A percentile compares a stretch with the other conserved stretches of the same genome.
Conservation (phyloP, 345 rosid genomes). For the Ceriops decandra region DNA sequence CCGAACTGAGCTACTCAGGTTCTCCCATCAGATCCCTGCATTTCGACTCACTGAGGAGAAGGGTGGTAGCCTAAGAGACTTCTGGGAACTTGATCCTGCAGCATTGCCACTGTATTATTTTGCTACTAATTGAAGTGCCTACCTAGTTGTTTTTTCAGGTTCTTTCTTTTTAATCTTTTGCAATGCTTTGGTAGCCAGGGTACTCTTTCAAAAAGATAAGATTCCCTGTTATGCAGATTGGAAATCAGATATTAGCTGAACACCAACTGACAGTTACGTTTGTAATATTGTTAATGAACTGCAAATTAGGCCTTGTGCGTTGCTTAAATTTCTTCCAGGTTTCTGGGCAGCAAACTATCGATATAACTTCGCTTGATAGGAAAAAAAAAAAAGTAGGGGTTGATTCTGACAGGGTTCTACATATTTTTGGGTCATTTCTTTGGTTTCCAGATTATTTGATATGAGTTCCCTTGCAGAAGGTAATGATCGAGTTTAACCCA, state of each 20-base stretch:
- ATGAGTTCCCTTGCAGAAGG: constrained; percentile 25
- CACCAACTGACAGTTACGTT: background rate
- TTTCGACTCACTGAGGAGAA: constrained; percentile 42
- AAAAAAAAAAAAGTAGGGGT: too few species aligned
- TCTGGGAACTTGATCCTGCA: constrained; percentile 58
- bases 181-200: too few species aligned
- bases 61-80: constrained; percentile 49
- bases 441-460: constrained; percentile 1
- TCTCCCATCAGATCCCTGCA: constrained; percentile 61
- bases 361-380: too few species aligned
- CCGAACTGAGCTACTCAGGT: constrained; percentile 34
- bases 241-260: too few species aligned
- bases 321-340: too few species aligned
- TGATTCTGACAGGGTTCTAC: background rate
- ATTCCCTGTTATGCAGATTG: too few species aligned
- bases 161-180: background rate
- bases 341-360: too few species aligned
- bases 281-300: constrained; percentile 3
- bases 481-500: constrained; percentile 5
- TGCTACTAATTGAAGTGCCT: constrained; percentile 13
- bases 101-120: constrained; percentile 42
- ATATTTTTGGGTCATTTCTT: background rate
- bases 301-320: background rate
- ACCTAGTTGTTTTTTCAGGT: background rate
- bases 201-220: too few species aligned